Percentiles rank a stretch among this genome's conserved stretches.
phyloP scores from a whole-genome alignment of 2,329 filamentous ascomycete species.

The Chrysoporthe deuterocubensis region DNA sequence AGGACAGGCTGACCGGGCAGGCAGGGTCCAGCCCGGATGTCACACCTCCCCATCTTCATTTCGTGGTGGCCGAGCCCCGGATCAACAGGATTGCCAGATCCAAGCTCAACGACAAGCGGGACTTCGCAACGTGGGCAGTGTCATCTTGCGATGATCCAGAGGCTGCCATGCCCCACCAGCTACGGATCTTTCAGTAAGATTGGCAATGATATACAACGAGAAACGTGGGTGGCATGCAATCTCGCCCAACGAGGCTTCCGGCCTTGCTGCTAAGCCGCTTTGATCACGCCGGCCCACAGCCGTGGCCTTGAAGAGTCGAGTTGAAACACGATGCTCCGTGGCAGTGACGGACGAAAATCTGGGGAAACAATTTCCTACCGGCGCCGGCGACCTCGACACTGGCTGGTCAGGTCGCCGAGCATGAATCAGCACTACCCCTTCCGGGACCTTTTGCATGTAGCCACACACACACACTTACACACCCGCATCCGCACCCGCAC shows the following conservation, averaged over 20 bases:
- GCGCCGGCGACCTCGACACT: constrained; percentile 1
- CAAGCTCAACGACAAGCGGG: constrained; percentile 11
- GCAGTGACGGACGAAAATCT: neutral
- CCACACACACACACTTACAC: neutral
- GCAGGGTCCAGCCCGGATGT: constrained; percentile 14
- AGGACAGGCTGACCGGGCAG: constrained; percentile 1
- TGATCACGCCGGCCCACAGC: neutral
- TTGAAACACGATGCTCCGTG: neutral
- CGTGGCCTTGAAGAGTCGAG: neutral
- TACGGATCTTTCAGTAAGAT: constrained; percentile 13
- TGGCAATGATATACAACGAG: constrained; percentile 13
- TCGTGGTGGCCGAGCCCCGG: constrained; percentile 19
- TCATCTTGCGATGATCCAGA: constrained; percentile 10
- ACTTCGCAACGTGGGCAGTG: constrained; percentile 10
- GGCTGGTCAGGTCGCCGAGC: constrained; percentile 10
- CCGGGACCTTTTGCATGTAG: neutral
- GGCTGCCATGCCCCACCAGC: neutral
- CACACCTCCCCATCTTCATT: constrained; percentile 16
- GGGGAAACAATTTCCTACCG: constrained; percentile 5
- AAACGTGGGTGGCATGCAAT: constrained; percentile 8
- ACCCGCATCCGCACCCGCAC: neutral
- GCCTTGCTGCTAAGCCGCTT: constrained; percentile 1
- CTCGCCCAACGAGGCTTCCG: neutral
- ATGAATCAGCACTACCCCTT: neutral
- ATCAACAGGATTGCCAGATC: constrained; percentile 11